A percentile compares a stretch with the other conserved stretches of the same genome.
Evolutionary conservation across 208 protist species (phyloP).

Genomic region (Phytomonas sp.): DNA sequence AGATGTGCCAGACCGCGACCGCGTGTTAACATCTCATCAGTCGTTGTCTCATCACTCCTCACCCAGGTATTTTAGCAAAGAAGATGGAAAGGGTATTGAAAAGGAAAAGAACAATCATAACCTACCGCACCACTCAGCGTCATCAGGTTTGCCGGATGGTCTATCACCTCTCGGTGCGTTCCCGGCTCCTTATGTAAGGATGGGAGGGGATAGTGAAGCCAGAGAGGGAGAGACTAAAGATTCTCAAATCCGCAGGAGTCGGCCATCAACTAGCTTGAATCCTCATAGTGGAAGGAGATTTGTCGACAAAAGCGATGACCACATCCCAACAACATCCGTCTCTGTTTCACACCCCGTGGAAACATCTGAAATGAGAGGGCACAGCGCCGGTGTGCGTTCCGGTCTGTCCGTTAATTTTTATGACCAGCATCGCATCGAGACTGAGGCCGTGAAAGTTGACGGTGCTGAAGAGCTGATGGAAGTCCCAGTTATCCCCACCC

Average conservation of each 20-base stretch:
- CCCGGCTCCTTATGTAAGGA: background rate
- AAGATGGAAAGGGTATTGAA: background rate
- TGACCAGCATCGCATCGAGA: background rate
- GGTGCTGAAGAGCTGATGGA: constrained; percentile 69
- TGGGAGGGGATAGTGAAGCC: background rate
- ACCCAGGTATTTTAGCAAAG: background rate
- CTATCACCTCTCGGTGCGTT: background rate
- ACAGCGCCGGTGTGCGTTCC: background rate
- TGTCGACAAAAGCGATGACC: background rate
- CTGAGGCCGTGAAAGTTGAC: background rate
- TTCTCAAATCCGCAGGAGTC: background rate
- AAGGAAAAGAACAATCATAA: background rate
- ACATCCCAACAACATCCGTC: background rate
- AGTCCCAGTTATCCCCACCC: constrained; percentile 27
- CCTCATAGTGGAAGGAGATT: background rate
- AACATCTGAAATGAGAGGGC: background rate
- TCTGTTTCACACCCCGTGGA: background rate
- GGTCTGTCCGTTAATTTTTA: background rate
- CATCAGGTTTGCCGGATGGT: background rate
- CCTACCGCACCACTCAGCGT: background rate
- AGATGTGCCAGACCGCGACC: background rate
- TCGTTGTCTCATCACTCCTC: background rate
- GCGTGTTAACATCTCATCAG: background rate
- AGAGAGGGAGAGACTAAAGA: background rate
- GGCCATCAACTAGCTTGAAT: background rate